Base-by-base conservation (phyloP, 352 stramenopile species). In the Thalassiosira exigua region DNA sequence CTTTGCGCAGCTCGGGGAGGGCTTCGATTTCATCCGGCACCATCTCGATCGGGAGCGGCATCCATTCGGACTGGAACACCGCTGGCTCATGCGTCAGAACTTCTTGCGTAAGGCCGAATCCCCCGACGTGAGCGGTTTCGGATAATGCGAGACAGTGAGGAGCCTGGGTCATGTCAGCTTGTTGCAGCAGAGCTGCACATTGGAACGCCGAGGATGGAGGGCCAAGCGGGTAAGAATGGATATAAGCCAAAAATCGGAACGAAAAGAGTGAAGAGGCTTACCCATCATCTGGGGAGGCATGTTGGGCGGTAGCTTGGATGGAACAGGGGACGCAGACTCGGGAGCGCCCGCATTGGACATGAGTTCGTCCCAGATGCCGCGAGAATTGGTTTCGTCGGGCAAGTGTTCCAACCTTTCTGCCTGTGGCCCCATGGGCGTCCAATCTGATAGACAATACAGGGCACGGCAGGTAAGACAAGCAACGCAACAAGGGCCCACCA, bases 361-460 rank as follows among this genome's bases (percentile, higher is more conserved):
- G 14, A 87, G 59, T 41, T 84, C 62, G 46, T 84, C 69, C 79
- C 79, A 87, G 5, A 87, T 74, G 48, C 79, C 74, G 17, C 65
- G 53, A 17, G 73, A 79, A 44, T 84, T 87, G 32, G 50, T 70
- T 29, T 84, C 69, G 5, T 73, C 57, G 0, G 70, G 66, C 14
- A 85, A 65, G 46, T 85, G 77, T n/a, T 69, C 56, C 29, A 87
- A 59, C 41, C 50, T 33, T 36, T 67, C 30, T 32, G 66, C 21
- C 50, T 82, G 62, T n/a, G 73, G 79, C 11, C 65, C 61, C 69
- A 81, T 75, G 24, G 69, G 62, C 11, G 69, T 78, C 79, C 79
- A 87, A 61, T 87, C 79, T 60, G n/a, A n/a, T n/a, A n/a, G n/a
- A n/a, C n/a, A n/a, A n/a, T n/a, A n/a, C n/a, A n/a, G n/a, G n/a